Evolutionary conservation across 495 filamentous ascomycete genomes (phyloP).

Genomic region (Evansstolkia leycettana): DNA sequence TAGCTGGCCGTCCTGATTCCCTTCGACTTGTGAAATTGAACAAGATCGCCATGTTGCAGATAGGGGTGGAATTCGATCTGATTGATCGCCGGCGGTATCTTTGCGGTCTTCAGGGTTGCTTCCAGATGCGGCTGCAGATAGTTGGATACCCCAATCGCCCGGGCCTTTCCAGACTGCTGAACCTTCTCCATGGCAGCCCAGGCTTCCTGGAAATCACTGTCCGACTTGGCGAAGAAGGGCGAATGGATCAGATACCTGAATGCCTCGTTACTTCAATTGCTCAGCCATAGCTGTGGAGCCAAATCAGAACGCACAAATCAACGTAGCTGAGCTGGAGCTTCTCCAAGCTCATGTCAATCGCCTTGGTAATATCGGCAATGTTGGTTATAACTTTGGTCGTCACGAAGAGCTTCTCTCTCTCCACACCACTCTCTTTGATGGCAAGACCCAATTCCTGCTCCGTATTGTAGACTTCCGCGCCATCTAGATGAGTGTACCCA

Average conservation of each 20-base stretch:
- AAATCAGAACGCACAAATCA: constrained; percentile 42
- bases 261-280: background rate
- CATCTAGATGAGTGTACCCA: constrained; percentile 59
- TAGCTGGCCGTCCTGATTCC: constrained; percentile 63
- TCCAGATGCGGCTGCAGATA: constrained; percentile 58
- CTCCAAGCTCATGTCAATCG: constrained; percentile 59
- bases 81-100: constrained; percentile 56
- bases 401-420: constrained; percentile 55
- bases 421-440: constrained; percentile 42
- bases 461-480: constrained; percentile 37
- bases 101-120: constrained; percentile 52
- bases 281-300: background rate
- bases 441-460: constrained; percentile 13
- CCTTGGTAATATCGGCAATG: constrained; percentile 45
- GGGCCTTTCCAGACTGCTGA: constrained; percentile 52
- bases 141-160: constrained; percentile 78
- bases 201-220: constrained; percentile 50
- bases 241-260: constrained; percentile 63
- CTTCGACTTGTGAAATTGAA: constrained; percentile 52
- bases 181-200: constrained; percentile 74
- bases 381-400: constrained; percentile 59
- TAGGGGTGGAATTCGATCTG: constrained; percentile 89
- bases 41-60: constrained; percentile 59
- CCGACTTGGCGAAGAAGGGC: constrained; percentile 54
- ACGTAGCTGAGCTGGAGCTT: constrained; percentile 71